phyloP scores from a whole-genome alignment of 495 filamentous ascomycete species.

The Hypomontagnella submonticulosa region DNA sequence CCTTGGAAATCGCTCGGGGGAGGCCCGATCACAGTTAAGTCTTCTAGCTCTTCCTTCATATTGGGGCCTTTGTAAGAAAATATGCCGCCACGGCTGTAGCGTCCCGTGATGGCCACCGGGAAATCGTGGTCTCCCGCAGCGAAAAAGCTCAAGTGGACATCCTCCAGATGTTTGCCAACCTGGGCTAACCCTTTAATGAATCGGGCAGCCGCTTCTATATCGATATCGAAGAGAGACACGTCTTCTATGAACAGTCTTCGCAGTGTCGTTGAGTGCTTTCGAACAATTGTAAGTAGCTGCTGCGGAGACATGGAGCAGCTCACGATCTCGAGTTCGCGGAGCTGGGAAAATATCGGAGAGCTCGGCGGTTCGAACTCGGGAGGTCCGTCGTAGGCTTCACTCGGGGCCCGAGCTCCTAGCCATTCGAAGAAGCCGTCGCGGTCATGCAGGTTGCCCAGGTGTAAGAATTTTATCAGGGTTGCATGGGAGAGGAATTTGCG shows the following conservation, averaged over 20 bases:
- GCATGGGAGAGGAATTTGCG: constrained; percentile 13
- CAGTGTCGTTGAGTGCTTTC: constrained; percentile 50
- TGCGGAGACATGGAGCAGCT: constrained; percentile 3
- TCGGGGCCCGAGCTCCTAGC: constrained; percentile 4
- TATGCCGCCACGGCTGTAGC: too few species aligned
- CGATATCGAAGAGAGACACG: background rate
- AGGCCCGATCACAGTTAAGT: background rate
- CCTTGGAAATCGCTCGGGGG: too few species aligned
- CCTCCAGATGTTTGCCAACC: constrained; percentile 1
- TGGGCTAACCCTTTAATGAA: background rate
- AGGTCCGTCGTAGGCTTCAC: constrained; percentile 1
- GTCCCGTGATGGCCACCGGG: too few species aligned
- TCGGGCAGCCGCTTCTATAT: background rate
- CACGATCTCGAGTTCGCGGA: constrained; percentile 51
- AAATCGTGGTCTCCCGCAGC: background rate
- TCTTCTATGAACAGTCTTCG: constrained; percentile 44
- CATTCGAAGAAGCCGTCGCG: constrained; percentile 12
- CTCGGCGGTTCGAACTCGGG: constrained; percentile 9
- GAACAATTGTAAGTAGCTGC: constrained; percentile 41
- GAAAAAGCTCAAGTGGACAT: background rate
- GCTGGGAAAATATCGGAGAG: constrained; percentile 34
- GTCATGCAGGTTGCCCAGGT: background rate
- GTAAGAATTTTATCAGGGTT: constrained; percentile 9
- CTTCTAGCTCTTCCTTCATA: constrained; percentile 12
- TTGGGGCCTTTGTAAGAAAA: constrained; percentile 22